phyloP scores from a whole-genome alignment of 345 rosid genomes.

The Lagerstroemia speciosa region DNA sequence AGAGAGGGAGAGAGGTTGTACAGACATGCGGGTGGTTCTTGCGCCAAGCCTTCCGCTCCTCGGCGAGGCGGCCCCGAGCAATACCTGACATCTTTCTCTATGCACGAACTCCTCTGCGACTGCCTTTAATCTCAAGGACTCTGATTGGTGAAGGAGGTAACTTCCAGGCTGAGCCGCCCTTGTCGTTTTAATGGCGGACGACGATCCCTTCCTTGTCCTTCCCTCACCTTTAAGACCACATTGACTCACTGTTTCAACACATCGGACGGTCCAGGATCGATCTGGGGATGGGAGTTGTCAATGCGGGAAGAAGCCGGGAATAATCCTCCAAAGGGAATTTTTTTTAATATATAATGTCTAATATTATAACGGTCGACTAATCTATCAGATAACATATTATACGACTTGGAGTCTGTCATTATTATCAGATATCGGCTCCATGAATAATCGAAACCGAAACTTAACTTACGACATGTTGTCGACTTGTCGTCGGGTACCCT shows the following conservation, averaged over 20 bases:
- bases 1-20: constrained; percentile 9
- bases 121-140: not conserved
- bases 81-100: constrained; percentile 65
- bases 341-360: too few species aligned
- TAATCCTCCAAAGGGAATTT: too few species aligned
- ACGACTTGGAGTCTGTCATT: too few species aligned
- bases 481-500: too few species aligned
- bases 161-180: not conserved
- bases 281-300: not conserved
- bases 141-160: not conserved
- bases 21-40: constrained; percentile 93
- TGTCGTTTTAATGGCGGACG: not conserved
- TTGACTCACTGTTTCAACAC: not conserved
- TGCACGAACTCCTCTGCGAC: not conserved
- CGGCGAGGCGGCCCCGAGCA: constrained; percentile 90
- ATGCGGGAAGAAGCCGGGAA: not conserved
- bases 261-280: constrained; percentile 14
- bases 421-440: too few species aligned
- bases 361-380: too few species aligned
- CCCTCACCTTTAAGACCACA: not conserved
- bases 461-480: too few species aligned
- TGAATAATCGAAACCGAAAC: too few species aligned
- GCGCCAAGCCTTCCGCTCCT: constrained; percentile 94
- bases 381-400: too few species aligned
- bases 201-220: not conserved